Evolutionary conservation across 495 filamentous ascomycete species (phyloP).

Genomic region (Penicillium cinerascens): DNA sequence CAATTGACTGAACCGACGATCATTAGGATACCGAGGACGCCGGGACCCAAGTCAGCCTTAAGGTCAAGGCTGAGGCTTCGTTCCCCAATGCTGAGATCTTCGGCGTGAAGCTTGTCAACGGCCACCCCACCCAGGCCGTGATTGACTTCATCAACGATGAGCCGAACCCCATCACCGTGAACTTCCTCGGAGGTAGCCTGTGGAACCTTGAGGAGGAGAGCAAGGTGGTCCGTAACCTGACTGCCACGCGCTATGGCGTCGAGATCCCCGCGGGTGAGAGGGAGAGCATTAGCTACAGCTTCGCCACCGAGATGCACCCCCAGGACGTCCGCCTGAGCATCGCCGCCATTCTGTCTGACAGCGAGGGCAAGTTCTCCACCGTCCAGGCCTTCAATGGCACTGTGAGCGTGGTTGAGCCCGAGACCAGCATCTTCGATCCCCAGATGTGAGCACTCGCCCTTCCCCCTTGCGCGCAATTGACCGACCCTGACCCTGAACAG

Average conservation of each 20-base stretch:
- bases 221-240: conserved; percentile 77
- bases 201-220: conserved; percentile 56
- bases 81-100: conserved; percentile 92
- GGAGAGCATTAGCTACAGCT: conserved; percentile 73
- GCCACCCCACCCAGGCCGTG: conserved; percentile 77
- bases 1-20: conserved; percentile 26
- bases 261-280: conserved; percentile 75
- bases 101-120: conserved; percentile 93
- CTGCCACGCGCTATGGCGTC: conserved; percentile 66
- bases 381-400: conserved; percentile 81
- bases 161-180: conserved; percentile 66
- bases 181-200: conserved; percentile 75
- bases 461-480: conserved; percentile 4
- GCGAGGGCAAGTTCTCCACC: conserved; percentile 65
- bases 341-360: conserved; percentile 66
- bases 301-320: conserved; percentile 89
- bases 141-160: conserved; percentile 84
- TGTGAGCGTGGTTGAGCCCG: conserved; percentile 86
- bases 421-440: conserved; percentile 90
- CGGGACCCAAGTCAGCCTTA: conserved; percentile 54
- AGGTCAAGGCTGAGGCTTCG: conserved; percentile 68
- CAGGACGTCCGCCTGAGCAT: conserved; percentile 81
- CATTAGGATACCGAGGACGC: conserved; percentile 46
- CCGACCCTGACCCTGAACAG: conserved; percentile 44
- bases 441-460: conserved; percentile 70